Conservation (phyloP, 2,329 filamentous ascomycete species). For the Lecanosticta acicola region DNA sequence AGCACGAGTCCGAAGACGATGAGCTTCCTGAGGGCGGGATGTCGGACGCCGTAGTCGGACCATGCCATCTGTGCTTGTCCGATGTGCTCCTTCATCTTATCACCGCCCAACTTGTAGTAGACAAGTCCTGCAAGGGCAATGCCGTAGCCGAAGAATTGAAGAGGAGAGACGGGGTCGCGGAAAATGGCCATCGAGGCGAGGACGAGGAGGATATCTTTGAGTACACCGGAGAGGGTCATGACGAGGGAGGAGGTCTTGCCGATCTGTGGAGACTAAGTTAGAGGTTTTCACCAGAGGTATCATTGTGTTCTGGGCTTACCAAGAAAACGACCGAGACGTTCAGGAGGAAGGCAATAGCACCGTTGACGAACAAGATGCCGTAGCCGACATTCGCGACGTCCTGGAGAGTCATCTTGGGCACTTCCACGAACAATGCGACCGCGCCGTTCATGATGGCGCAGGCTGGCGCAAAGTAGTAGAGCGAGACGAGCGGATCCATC, state of each 20-base stretch:
- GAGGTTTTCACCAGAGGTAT: constrained; percentile 1
- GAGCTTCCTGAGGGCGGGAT: constrained; percentile 72
- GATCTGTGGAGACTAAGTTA: constrained; percentile 50
- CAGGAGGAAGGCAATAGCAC: constrained; percentile 69
- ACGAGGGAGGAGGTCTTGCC: constrained; percentile 83
- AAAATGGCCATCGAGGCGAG: constrained; percentile 75
- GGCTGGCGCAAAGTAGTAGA: constrained; percentile 84
- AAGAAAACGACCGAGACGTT: constrained; percentile 83
- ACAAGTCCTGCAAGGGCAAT: constrained; percentile 73
- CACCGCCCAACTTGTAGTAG: constrained; percentile 80
- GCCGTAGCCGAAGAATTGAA: constrained; percentile 79
- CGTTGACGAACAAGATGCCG: constrained; percentile 68
- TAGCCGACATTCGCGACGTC: constrained; percentile 70
- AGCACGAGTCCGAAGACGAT: constrained; percentile 61
- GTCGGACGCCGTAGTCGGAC: constrained; percentile 76
- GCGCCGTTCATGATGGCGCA: constrained; percentile 76
- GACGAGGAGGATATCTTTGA: constrained; percentile 83
- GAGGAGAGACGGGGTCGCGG: constrained; percentile 65
- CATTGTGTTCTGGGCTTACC: constrained; percentile 48
- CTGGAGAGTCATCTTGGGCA: constrained; percentile 61
- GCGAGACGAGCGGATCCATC: constrained; percentile 83
- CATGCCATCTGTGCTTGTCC: constrained; percentile 68
- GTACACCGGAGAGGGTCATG: constrained; percentile 78
- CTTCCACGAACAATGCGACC: constrained; percentile 67
- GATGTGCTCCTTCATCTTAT: constrained; percentile 76